A percentile compares a stretch with the other conserved stretches of the same genome.
phyloP scores from a whole-genome alignment of 345 rosid species.

The Pseudoturritis turrita region DNA sequence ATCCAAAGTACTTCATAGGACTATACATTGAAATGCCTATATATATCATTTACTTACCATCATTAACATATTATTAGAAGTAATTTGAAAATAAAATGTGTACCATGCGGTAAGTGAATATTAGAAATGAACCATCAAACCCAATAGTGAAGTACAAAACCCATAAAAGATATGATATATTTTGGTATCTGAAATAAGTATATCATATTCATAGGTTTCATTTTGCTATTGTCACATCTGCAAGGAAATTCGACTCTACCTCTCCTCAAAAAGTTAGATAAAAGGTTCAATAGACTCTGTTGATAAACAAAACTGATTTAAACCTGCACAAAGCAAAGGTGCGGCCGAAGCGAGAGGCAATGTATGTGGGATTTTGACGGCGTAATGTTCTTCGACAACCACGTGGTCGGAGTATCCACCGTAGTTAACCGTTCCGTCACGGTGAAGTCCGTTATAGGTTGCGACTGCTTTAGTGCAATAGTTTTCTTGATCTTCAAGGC shows the following conservation, averaged over 20 bases:
- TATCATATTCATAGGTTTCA: background rate
- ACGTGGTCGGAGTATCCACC: conserved; percentile 68
- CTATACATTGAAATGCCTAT: conserved; percentile 62
- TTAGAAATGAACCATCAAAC: background rate
- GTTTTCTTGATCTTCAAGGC: conserved; percentile 44
- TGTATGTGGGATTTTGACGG: conserved; percentile 40
- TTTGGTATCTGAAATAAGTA: background rate
- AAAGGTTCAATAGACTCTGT: too few relatives aligned
- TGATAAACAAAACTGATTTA: background rate
- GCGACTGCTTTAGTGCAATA: conserved; percentile 45
- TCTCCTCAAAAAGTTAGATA: too few relatives aligned
- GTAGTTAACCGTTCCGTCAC: conserved; percentile 42
- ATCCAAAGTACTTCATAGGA: conserved; percentile 53
- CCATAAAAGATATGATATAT: background rate
- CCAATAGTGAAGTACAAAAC: background rate
- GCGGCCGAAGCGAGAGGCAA: conserved; percentile 50
- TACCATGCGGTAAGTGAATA: background rate
- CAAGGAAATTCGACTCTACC: too few relatives aligned
- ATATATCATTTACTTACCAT: background rate
- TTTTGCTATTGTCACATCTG: too few relatives aligned
- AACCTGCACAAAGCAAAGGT: conserved; percentile 65
- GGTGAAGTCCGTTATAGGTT: conserved; percentile 34
- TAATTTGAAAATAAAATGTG: background rate
- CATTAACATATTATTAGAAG: background rate
- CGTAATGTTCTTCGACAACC: conserved; percentile 47